Percentiles rank a stretch among this genome's conserved stretches.
Conservation (phyloP, 2,329 filamentous ascomycete genomes). For the Myotisia sp. region DNA sequence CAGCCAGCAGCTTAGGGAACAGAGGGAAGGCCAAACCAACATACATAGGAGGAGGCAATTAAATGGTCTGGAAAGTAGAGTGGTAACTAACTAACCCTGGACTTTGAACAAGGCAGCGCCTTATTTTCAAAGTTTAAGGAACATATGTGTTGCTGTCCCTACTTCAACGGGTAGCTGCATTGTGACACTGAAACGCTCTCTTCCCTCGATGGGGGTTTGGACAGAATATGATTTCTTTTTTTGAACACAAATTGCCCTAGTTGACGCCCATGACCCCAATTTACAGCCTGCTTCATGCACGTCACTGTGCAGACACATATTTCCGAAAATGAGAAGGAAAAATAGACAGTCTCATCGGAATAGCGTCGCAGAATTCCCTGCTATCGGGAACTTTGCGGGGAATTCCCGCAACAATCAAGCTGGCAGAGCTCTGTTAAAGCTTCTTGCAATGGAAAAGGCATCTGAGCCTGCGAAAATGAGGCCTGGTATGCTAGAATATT, state of each 20-base stretch:
- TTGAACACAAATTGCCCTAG: no score
- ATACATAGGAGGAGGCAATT: no score
- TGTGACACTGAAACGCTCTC: slow-evolving; percentile 5
- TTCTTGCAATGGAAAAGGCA: slow-evolving; percentile 1
- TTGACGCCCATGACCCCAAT: slow-evolving; percentile 1
- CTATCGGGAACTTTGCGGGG: neutral
- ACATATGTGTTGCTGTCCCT: slow-evolving; percentile 1
- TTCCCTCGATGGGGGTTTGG: slow-evolving; percentile 9
- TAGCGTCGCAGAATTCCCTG: slow-evolving; percentile 3
- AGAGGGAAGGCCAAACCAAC: no score
- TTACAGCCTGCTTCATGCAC: slow-evolving; percentile 4
- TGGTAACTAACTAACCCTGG: neutral
- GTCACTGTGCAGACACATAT: neutral
- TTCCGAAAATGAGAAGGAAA: slow-evolving; percentile 1
- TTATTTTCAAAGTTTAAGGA: slow-evolving; percentile 6
- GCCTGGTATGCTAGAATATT: neutral
- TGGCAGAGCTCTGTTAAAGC: neutral
- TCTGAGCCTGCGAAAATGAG: slow-evolving; percentile 1
- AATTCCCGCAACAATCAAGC: neutral
- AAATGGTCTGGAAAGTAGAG: no score
- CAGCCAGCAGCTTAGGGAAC: no score
- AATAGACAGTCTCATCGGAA: slow-evolving; percentile 3
- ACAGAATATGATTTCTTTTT: no score
- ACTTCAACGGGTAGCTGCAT: slow-evolving; percentile 8
- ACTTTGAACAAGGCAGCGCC: slow-evolving; percentile 4